Conservation (phyloP, 805 yeast genomes). For the Lipomyces yamanashiensis region DNA sequence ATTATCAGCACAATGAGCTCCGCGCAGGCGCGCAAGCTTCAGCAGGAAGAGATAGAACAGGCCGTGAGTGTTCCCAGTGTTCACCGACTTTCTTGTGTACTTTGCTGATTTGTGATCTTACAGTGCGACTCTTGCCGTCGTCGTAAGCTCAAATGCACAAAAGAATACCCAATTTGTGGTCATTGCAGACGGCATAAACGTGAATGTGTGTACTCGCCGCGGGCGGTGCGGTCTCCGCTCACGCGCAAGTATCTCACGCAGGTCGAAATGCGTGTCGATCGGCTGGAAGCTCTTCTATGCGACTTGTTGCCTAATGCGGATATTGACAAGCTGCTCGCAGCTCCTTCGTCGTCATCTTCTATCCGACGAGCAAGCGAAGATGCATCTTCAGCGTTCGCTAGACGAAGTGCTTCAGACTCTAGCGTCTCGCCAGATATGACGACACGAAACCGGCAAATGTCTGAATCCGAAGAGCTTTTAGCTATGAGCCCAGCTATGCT, state of each 20-base stretch:
- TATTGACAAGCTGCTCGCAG: conserved; percentile 48
- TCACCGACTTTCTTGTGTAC: background rate
- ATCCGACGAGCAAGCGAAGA: conserved; percentile 26
- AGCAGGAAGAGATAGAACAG: conserved; percentile 41
- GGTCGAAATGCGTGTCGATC: conserved; percentile 64
- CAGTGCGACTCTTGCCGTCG: conserved; percentile 82
- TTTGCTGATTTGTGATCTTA: background rate
- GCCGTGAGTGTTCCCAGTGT: conserved; percentile 38
- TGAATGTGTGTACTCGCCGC: conserved; percentile 79
- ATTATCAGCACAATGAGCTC: conserved; percentile 15
- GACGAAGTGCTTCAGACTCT: conserved; percentile 14
- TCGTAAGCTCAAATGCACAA: conserved; percentile 79
- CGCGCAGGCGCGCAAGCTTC: conserved; percentile 24
- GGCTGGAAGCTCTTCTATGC: conserved; percentile 52
- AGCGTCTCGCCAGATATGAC: conserved; percentile 23
- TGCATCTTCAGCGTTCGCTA: conserved; percentile 15
- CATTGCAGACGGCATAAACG: conserved; percentile 74
- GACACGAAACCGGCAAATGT: conserved; percentile 1
- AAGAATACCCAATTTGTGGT: conserved; percentile 73
- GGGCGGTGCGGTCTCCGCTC: conserved; percentile 75
- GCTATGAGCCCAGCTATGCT: conserved; percentile 14
- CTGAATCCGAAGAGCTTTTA: conserved; percentile 21
- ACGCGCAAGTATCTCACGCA: conserved; percentile 74
- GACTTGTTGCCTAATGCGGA: conserved; percentile 54
- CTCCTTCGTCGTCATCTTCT: conserved; percentile 27